phyloP scores from a whole-genome alignment of 768 basidiomycete species.

The Gloeostereum incarnatum region DNA sequence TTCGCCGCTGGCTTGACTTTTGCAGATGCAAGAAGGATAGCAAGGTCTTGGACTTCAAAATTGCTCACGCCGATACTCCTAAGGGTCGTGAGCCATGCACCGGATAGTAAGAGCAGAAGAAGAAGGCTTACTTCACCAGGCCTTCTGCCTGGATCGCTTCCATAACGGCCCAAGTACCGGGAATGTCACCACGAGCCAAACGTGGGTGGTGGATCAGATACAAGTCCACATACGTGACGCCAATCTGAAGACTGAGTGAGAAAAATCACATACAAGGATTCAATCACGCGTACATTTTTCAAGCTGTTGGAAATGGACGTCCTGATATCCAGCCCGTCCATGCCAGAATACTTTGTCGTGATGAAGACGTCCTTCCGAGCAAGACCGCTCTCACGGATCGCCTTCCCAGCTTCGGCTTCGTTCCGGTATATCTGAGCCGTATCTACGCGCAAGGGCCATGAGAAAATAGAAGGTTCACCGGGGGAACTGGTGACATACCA shows the following conservation, averaged over 20 bases:
- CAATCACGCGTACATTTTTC: constrained; percentile 40
- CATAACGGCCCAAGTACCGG: constrained; percentile 54
- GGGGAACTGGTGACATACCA: constrained; percentile 27
- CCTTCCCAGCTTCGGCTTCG: constrained; percentile 43
- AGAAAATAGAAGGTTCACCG: background rate
- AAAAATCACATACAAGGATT: background rate
- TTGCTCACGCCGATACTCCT: constrained; percentile 73
- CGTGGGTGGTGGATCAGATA: constrained; percentile 61
- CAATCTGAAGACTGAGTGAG: constrained; percentile 31
- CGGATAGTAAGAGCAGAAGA: background rate
- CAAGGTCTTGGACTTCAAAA: constrained; percentile 46
- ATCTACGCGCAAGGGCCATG: constrained; percentile 23
- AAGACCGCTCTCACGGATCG: constrained; percentile 46
- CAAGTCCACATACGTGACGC: constrained; percentile 55
- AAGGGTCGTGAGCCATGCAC: background rate
- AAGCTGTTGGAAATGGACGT: constrained; percentile 50
- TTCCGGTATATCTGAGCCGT: constrained; percentile 57
- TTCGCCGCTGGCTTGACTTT: constrained; percentile 60
- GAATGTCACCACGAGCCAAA: constrained; percentile 47
- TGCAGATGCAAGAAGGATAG: constrained; percentile 44
- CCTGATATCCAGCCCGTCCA: constrained; percentile 38
- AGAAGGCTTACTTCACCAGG: constrained; percentile 36
- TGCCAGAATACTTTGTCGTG: constrained; percentile 57
- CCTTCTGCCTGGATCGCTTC: constrained; percentile 50
- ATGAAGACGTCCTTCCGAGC: constrained; percentile 49